phyloP scores from a whole-genome alignment of 2,329 filamentous ascomycete genomes.

The Cadophora malorum region DNA sequence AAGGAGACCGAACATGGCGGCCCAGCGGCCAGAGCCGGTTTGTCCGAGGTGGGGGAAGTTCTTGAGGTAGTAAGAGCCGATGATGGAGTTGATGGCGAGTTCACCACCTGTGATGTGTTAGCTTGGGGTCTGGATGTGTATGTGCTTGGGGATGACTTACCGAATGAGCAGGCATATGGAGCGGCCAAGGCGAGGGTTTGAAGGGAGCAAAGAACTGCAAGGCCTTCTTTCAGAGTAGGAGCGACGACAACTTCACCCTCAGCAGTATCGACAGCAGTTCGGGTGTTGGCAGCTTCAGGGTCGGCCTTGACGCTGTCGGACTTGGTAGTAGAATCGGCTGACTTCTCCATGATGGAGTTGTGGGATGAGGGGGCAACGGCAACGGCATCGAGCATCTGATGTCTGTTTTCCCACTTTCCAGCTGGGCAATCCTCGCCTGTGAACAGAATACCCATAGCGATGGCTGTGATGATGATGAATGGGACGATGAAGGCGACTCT shows the following conservation, averaged over 20 bases:
- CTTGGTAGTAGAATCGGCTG: slow-evolving; percentile 51
- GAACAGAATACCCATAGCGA: slow-evolving; percentile 72
- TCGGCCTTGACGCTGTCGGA: slow-evolving; percentile 50
- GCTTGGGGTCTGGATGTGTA: no score
- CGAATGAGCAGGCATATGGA: slow-evolving; percentile 67
- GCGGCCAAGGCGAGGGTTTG: slow-evolving; percentile 61
- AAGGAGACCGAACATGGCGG: slow-evolving; percentile 77
- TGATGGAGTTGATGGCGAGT: slow-evolving; percentile 66
- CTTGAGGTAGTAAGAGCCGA: slow-evolving; percentile 64
- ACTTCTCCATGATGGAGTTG: slow-evolving; percentile 48
- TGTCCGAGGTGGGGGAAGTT: slow-evolving; percentile 66
- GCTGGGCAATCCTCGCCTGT: slow-evolving; percentile 83
- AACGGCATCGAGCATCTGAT: slow-evolving; percentile 43
- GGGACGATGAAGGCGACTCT: slow-evolving; percentile 84
- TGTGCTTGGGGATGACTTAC: slow-evolving; percentile 46
- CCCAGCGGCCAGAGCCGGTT: slow-evolving; percentile 65
- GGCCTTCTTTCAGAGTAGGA: slow-evolving; percentile 59
- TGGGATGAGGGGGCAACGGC: slow-evolving; percentile 24
- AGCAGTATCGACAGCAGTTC: slow-evolving; percentile 58
- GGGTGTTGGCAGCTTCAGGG: slow-evolving; percentile 53
- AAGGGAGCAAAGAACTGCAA: slow-evolving; percentile 54
- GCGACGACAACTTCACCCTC: slow-evolving; percentile 59
- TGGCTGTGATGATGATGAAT: slow-evolving; percentile 73
- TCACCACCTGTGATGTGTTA: slow-evolving; percentile 54
- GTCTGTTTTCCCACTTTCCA: slow-evolving; percentile 79